Conservation (phyloP, 2,329 filamentous ascomycete species). For the Arthrobotrys entomopaga region DNA sequence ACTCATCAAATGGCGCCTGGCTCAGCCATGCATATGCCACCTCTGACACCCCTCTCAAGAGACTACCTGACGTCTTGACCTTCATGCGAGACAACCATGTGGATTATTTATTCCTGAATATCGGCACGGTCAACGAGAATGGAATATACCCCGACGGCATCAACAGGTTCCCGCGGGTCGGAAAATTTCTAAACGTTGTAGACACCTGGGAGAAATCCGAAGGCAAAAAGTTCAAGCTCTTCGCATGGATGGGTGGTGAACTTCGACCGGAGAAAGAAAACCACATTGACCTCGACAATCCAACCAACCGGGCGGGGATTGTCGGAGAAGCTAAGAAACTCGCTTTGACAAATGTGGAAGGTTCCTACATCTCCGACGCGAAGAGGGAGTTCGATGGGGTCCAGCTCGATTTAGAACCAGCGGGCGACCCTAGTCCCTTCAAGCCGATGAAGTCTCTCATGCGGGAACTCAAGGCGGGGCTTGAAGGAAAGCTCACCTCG, state of each 20-base stretch:
- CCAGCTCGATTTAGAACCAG: constrained; percentile 4
- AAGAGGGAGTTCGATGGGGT: constrained; percentile 1
- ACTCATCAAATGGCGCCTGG: constrained; percentile 6
- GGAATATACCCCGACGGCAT: no score
- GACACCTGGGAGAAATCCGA: neutral
- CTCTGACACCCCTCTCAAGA: neutral
- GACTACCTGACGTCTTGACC: neutral
- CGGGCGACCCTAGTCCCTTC: neutral
- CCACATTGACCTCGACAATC: no score
- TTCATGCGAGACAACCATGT: neutral
- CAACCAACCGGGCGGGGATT: no score
- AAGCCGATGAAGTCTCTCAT: constrained; percentile 1
- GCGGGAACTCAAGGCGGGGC: neutral
- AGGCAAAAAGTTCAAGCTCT: constrained; percentile 8
- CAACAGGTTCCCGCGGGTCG: no score
- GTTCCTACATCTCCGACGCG: neutral
- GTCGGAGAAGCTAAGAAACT: neutral
- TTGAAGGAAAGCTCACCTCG: neutral
- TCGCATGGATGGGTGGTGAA: neutral
- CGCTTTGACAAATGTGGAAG: neutral
- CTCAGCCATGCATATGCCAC: neutral
- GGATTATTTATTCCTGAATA: no score
- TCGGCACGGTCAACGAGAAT: no score
- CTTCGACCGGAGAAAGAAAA: neutral
- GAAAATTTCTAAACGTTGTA: neutral